Evolutionary conservation across 2,329 filamentous ascomycete species (phyloP).

Genomic region (Aspergillus versicolor): DNA sequence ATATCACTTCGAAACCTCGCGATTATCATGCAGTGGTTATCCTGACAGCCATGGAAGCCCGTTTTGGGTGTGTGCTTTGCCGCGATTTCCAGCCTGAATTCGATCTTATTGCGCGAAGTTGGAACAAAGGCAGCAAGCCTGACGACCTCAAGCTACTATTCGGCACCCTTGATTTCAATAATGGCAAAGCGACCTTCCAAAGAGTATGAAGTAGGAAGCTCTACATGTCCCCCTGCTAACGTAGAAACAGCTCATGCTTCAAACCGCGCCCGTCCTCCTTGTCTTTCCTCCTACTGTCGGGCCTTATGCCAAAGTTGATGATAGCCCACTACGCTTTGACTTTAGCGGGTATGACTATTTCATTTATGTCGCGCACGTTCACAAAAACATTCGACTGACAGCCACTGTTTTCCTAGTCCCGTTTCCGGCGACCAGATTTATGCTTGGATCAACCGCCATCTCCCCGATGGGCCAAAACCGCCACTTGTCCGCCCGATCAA

Average conservation of each 20-base stretch:
- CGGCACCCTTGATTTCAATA: conserved; percentile 80
- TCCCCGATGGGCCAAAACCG: conserved; percentile 76
- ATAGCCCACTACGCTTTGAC: conserved; percentile 75
- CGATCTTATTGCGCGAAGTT: conserved; percentile 81
- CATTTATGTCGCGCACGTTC: not conserved
- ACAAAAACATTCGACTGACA: not conserved
- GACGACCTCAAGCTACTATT: conserved; percentile 63
- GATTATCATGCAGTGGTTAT: conserved; percentile 83
- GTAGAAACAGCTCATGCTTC: conserved; percentile 71
- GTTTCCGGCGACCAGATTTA: conserved; percentile 76
- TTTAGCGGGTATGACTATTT: conserved; percentile 70
- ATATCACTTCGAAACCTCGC: conserved; percentile 72
- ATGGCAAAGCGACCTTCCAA: conserved; percentile 82
- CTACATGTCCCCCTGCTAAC: conserved; percentile 10
- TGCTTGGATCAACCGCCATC: conserved; percentile 73
- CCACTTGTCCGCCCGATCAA: conserved; percentile 81
- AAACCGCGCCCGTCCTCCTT: conserved; percentile 89
- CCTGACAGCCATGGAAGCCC: conserved; percentile 78
- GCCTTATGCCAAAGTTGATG: conserved; percentile 69
- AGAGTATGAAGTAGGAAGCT: conserved; percentile 59
- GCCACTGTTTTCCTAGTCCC: conserved; percentile 50
- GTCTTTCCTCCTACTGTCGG: conserved; percentile 84
- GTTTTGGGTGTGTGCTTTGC: conserved; percentile 84
- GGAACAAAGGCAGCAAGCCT: conserved; percentile 76
- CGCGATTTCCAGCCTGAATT: conserved; percentile 92